Evolutionary conservation across 495 filamentous ascomycete species (phyloP).

Genomic region (Penicillium ucsense): DNA sequence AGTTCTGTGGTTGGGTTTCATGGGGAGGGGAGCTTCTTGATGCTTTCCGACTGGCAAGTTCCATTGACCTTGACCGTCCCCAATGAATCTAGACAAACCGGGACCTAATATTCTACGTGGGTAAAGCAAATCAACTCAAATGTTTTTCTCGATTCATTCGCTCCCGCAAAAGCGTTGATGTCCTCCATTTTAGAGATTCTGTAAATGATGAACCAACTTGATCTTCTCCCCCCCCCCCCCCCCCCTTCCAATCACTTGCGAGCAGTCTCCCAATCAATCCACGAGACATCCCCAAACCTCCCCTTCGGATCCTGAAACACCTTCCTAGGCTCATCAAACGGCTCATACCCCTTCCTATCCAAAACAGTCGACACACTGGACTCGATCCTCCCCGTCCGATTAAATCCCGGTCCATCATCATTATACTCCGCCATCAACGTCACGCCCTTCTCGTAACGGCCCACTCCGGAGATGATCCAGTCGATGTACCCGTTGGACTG

Average conservation of each 20-base stretch:
- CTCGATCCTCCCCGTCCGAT: conserved; percentile 32
- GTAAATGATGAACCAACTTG: no score
- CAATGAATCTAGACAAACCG: no score
- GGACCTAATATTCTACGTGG: no score
- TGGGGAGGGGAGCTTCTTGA: no score
- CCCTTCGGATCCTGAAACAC: conserved; percentile 45
- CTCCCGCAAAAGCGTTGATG: no score
- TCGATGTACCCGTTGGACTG: conserved; percentile 42
- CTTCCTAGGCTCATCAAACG: conserved; percentile 37
- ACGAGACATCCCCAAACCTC: conserved; percentile 36
- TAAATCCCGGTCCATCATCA: conserved; percentile 45
- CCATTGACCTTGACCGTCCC: no score
- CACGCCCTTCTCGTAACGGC: conserved; percentile 26
- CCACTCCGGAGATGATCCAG: conserved; percentile 34
- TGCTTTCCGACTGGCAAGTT: no score
- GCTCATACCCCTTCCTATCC: conserved; percentile 22
- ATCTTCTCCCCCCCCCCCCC: no score
- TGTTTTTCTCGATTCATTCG: no score
- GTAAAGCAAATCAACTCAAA: no score
- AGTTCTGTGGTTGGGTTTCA: no score
- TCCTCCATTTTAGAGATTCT: no score
- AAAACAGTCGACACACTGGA: conserved; percentile 37
- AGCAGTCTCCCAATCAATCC: conserved; percentile 40
- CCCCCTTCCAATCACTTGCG: not conserved
- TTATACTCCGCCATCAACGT: conserved; percentile 49